Evolutionary conservation across 495 filamentous ascomycete genomes (phyloP), one percentile per base, ranked within the genome.

Genomic region (Margaritispora aquatica): DNA sequence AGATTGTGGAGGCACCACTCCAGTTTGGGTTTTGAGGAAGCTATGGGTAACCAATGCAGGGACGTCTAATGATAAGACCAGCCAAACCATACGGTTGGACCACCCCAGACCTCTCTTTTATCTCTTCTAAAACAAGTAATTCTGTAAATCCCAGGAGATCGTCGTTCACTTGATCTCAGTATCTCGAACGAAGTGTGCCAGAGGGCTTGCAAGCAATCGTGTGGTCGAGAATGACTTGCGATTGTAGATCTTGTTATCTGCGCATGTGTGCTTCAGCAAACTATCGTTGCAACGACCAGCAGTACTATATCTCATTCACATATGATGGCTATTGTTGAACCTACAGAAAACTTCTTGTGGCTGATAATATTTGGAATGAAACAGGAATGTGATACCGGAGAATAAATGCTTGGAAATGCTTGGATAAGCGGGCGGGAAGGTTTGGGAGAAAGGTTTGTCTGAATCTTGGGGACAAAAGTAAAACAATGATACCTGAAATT

Each of bases 121-220:
- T 9, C 11, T 44, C 10, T 17, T 15, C 21, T n/a, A n/a, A n/a
- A n/a, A n/a, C n/a, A n/a, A n/a, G n/a, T n/a, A n/a, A n/a, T n/a
- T n/a, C n/a, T n/a, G n/a, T n/a, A n/a, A 38, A 11, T 31, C 51
- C 58, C 54, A 54, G 51, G 38, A 60, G 51, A 60, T 60, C 51
- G 34, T 48, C 21, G 24, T 15, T 27, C 21, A 21, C 1, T 49
- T 24, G 58, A 55, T 50, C 34, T 49, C 58, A 49, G 31, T n/a
- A 44, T 44, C 8, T 44, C 15, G 17, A 9, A n/a, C 5, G 17
- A 10, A 17, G 38, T 44, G 38, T 44, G 38, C 38, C 38, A 44
- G 38, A 10, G 7, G 15, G 19, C 15, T 3, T n/a, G 38, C 3
- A 8, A 8, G 38, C 38, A 44, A 8, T n/a, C n/a, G n/a, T n/a